Evolutionary conservation across 2,329 filamentous ascomycete genomes (phyloP).

Genomic region (Ophidiomyces ophidiicola): DNA sequence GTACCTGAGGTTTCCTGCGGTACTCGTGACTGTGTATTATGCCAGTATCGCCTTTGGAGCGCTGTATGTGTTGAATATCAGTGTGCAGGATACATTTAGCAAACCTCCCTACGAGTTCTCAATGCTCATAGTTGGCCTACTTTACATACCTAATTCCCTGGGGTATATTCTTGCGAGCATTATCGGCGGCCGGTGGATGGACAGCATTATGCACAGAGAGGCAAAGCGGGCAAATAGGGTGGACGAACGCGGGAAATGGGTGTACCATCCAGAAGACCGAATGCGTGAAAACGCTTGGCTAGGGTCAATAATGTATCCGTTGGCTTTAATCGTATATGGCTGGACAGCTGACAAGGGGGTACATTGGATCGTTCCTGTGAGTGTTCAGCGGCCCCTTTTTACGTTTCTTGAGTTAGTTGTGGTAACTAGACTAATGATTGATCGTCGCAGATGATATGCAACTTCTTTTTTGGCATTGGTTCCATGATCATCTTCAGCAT

Average conservation of each 20-base stretch:
- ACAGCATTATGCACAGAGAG: conserved; percentile 66
- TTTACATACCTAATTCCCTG: conserved; percentile 64
- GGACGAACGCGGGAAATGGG: conserved; percentile 52
- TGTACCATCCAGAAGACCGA: conserved; percentile 65
- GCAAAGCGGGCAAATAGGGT: conserved; percentile 58
- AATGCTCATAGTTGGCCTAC: conserved; percentile 56
- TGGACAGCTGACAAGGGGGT: conserved; percentile 57
- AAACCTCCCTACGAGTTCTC: conserved; percentile 54
- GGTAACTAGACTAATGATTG: neutral
- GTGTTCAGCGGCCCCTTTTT: conserved; percentile 26
- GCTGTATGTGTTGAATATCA: conserved; percentile 67
- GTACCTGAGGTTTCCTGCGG: conserved; percentile 62
- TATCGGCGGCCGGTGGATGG: conserved; percentile 64
- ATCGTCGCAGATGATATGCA: conserved; percentile 41
- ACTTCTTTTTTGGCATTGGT: conserved; percentile 63
- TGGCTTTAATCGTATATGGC: conserved; percentile 61
- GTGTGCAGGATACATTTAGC: conserved; percentile 58
- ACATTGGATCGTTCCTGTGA: conserved; percentile 48
- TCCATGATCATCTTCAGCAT: conserved; percentile 68
- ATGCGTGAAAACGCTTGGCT: conserved; percentile 75
- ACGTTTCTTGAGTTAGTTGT: conserved; percentile 21
- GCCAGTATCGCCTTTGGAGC: conserved; percentile 63
- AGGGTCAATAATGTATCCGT: conserved; percentile 57
- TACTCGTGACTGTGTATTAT: conserved; percentile 60
- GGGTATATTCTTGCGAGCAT: conserved; percentile 60